Evolutionary conservation across 441 rosid genomes (phyloP).

Genomic region (Populus tomentosa): DNA sequence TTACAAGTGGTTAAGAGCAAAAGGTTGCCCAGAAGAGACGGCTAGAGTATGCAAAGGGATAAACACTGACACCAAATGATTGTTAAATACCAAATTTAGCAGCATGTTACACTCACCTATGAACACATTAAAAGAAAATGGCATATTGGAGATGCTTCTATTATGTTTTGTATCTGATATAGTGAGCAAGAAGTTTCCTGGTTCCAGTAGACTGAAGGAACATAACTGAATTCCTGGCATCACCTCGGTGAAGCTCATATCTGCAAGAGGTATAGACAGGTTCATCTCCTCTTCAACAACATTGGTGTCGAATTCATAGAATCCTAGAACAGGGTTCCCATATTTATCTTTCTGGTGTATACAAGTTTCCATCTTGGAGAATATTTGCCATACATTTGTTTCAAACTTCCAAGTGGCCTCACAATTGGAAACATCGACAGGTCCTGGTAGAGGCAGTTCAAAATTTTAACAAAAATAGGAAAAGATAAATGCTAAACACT

Average conservation of each 20-base stretch:
- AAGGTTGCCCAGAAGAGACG: not conserved
- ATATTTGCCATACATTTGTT: constrained; percentile 70
- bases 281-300: constrained; percentile 61
- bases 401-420: constrained; percentile 57
- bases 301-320: constrained; percentile 67
- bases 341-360: constrained; percentile 65
- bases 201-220: constrained; percentile 61
- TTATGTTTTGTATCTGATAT: constrained; percentile 67
- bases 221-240: constrained; percentile 70
- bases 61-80: not conserved
- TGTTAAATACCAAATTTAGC: not conserved
- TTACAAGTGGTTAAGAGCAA: not conserved
- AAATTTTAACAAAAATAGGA: not conserved
- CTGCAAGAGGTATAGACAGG: constrained; percentile 68
- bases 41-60: not conserved
- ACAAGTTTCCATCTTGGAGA: constrained; percentile 70
- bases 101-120: constrained; percentile 37
- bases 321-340: constrained; percentile 62
- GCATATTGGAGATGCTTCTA: constrained; percentile 69
- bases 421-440: constrained; percentile 60
- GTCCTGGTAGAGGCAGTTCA: constrained; percentile 39
- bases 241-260: constrained; percentile 58
- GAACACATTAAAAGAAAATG: constrained; percentile 58
- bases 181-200: constrained; percentile 69
- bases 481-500: not conserved